phyloP scores from a whole-genome alignment of 1,139 yeast species.

The Saccharomyces pastorianus region DNA sequence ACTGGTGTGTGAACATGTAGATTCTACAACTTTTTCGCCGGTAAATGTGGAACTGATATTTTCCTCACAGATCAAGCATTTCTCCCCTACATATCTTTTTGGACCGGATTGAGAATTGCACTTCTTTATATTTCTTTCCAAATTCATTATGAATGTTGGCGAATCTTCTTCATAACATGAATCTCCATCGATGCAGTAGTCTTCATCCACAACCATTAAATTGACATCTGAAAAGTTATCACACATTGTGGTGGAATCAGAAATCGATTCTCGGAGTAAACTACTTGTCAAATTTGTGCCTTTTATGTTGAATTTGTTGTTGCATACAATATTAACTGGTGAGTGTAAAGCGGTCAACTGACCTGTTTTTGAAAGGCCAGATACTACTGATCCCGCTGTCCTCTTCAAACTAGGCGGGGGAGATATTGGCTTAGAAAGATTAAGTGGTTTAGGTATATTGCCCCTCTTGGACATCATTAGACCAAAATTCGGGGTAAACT shows the following conservation, averaged over 20 bases:
- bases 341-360: conserved; percentile 2
- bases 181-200: conserved; percentile 6
- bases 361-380: not conserved
- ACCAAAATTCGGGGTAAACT: conserved; percentile 1
- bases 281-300: conserved; percentile 5
- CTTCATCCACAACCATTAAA: conserved; percentile 3
- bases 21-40: conserved; percentile 32
- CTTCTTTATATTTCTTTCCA: not conserved
- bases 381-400: not conserved
- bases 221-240: conserved; percentile 1
- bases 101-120: conserved; percentile 10
- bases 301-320: not conserved
- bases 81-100: conserved; percentile 22
- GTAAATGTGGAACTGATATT: conserved; percentile 25
- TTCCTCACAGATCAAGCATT: conserved; percentile 35
- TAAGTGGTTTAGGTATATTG: conserved; percentile 20
- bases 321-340: conserved; percentile 5
- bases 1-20: conserved; percentile 30
- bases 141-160: conserved; percentile 14
- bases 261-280: conserved; percentile 2
- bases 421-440: conserved; percentile 15
- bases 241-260: not conserved
- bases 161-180: conserved; percentile 19
- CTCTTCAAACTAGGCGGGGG: conserved; percentile 16
- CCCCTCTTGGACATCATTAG: conserved; percentile 8